A percentile compares a stretch with the other conserved stretches of the same genome.
These are phyloP conservation scores for Cytospora leucostoma DNA, from an alignment of 2,329 filamentous ascomycete genomes.

Conservation along the genomic window DNA sequence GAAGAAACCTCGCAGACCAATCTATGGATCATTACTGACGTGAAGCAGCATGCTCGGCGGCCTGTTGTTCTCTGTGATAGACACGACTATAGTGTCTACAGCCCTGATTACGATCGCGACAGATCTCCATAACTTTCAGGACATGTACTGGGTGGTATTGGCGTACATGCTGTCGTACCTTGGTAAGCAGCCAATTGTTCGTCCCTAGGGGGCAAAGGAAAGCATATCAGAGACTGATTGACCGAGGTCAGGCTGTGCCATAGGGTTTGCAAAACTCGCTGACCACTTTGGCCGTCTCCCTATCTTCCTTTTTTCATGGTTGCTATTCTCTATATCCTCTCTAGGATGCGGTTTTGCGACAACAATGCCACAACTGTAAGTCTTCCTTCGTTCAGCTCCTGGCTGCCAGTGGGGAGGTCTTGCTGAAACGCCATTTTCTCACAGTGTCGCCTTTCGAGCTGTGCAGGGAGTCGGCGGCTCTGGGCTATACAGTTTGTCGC, in stretches of 20 bases:
- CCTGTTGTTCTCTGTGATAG: slow-evolving; percentile 58
- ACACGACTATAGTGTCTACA: slow-evolving; percentile 60
- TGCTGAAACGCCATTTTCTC: slow-evolving; percentile 23
- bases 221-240: not conserved
- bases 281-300: slow-evolving; percentile 60
- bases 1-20: not conserved
- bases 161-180: slow-evolving; percentile 60
- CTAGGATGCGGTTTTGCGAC: slow-evolving; percentile 53
- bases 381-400: slow-evolving; percentile 10
- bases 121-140: slow-evolving; percentile 52
- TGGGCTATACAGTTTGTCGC: slow-evolving; percentile 61
- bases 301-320: slow-evolving; percentile 53
- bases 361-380: slow-evolving; percentile 55
- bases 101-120: slow-evolving; percentile 58
- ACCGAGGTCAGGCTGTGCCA: slow-evolving; percentile 49
- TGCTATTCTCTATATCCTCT: slow-evolving; percentile 57
- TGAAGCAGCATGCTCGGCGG: slow-evolving; percentile 49
- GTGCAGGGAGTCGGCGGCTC: slow-evolving; percentile 64
- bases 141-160: slow-evolving; percentile 57
- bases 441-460: slow-evolving; percentile 58
- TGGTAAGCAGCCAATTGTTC: slow-evolving; percentile 39
- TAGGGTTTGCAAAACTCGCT: slow-evolving; percentile 59
- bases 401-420: not conserved
- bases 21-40: slow-evolving; percentile 6
- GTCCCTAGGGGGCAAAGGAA: no score